Conservation (phyloP, 495 filamentous ascomycete genomes). For the Trichocladium uniseriatum region DNA sequence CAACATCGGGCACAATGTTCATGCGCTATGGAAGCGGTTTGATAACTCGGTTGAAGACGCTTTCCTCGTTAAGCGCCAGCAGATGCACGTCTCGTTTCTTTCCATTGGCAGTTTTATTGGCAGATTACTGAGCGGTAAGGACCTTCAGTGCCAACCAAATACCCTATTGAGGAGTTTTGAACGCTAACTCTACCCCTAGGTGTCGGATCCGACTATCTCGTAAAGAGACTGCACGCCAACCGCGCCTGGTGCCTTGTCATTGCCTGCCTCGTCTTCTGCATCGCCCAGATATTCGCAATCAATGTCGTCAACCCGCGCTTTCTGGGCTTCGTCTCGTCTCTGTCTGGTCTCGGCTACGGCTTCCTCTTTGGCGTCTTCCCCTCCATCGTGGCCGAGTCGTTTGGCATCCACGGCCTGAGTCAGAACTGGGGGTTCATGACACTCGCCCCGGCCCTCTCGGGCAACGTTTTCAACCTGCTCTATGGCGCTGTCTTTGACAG, state of each 20-base stretch:
- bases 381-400: conserved; percentile 81
- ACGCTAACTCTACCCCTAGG: conserved; percentile 38
- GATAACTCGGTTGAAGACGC: conserved; percentile 61
- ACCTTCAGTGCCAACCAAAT: background rate
- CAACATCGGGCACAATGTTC: conserved; percentile 92
- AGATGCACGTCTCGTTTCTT: conserved; percentile 87
- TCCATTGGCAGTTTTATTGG: conserved; percentile 79
- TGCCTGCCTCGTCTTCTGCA: conserved; percentile 65
- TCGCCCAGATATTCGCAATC: conserved; percentile 72
- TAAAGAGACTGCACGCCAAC: conserved; percentile 66
- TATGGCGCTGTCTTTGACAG: conserved; percentile 76
- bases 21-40: conserved; percentile 68
- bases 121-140: conserved; percentile 61
- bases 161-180: background rate
- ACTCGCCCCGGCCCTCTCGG: conserved; percentile 70
- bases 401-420: conserved; percentile 79
- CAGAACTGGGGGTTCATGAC: conserved; percentile 96
- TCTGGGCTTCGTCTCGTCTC: conserved; percentile 65
- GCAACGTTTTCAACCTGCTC: conserved; percentile 84
- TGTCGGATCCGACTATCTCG: conserved; percentile 80
- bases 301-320: conserved; percentile 71
- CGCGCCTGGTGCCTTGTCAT: conserved; percentile 84
- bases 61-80: conserved; percentile 74
- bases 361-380: conserved; percentile 94
- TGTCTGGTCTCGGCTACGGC: conserved; percentile 87